A percentile compares a stretch with the other conserved stretches of the same genome.
These are phyloP conservation scores for Cupressus sempervirens DNA, from an alignment of 75 land plant species.

Conservation along the genomic window DNA sequence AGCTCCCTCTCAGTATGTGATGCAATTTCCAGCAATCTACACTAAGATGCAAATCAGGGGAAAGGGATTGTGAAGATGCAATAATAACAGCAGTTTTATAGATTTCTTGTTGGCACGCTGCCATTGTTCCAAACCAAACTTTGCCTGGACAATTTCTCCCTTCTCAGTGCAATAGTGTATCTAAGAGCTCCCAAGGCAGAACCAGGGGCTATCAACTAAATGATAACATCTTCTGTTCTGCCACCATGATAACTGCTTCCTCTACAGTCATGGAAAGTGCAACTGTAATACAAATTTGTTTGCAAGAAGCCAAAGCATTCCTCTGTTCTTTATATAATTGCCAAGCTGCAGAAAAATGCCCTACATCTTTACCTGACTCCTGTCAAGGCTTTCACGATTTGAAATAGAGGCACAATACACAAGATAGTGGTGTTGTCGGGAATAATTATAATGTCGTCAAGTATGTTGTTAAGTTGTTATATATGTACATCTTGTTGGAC, in stretches of 20 bases:
- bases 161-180: conserved; percentile 58
- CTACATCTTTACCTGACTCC: conserved; percentile 58
- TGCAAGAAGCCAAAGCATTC: conserved; percentile 14
- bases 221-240: conserved; percentile 16
- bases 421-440: no score
- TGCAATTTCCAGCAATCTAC: conserved; percentile 53
- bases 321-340: conserved; percentile 23
- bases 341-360: conserved; percentile 26
- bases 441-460: no score
- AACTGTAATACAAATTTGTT: conserved; percentile 13
- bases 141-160: conserved; percentile 96
- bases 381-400: conserved; percentile 87
- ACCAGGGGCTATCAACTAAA: not conserved
- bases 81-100: conserved; percentile 90
- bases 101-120: conserved; percentile 78
- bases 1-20: no score
- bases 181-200: conserved; percentile 59
- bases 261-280: not conserved
- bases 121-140: conserved; percentile 75
- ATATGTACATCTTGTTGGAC: no score
- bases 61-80: conserved; percentile 71
- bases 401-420: conserved; percentile 91
- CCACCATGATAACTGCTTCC: conserved; percentile 21
- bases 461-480: no score
- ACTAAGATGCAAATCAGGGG: conserved; percentile 52